A percentile compares a stretch with the other conserved stretches of the same genome.
These are phyloP conservation scores for Brasenia schreberi DNA, from an alignment of 164 flowering plant species.

Conservation along the genomic window DNA sequence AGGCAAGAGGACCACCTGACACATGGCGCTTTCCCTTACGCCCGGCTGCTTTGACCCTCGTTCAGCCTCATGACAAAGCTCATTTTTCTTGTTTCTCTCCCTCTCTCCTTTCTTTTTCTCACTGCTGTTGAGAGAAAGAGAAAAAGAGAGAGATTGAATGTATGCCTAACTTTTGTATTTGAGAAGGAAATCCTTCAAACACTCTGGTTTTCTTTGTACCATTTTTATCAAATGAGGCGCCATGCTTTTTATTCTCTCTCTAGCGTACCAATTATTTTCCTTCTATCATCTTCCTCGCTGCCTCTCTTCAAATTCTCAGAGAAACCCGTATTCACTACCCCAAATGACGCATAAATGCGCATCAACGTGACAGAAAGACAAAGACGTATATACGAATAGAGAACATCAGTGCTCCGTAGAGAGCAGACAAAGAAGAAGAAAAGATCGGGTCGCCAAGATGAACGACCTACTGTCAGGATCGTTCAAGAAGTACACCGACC, in stretches of 20 bases:
- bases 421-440: not conserved
- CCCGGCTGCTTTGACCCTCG: not conserved
- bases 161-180: no score
- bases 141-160: no score
- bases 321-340: not conserved
- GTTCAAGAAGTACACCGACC: constrained; percentile 19
- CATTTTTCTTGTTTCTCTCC: not conserved
- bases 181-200: no score
- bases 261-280: not conserved
- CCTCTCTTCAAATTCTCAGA: not conserved
- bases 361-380: not conserved
- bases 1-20: no score
- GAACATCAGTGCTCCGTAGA: not conserved
- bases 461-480: constrained; percentile 22
- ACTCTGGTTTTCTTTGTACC: no score
- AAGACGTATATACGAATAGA: not conserved
- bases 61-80: not conserved
- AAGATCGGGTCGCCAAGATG: constrained; percentile 11
- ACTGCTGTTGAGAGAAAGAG: no score
- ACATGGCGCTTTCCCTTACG: no score
- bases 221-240: no score
- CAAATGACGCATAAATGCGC: no score
- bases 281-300: not conserved
- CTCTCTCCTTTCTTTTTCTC: not conserved
- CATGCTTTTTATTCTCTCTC: no score